phyloP scores from a whole-genome alignment of 257 asterid genomes.

The Solanum neorickii region DNA sequence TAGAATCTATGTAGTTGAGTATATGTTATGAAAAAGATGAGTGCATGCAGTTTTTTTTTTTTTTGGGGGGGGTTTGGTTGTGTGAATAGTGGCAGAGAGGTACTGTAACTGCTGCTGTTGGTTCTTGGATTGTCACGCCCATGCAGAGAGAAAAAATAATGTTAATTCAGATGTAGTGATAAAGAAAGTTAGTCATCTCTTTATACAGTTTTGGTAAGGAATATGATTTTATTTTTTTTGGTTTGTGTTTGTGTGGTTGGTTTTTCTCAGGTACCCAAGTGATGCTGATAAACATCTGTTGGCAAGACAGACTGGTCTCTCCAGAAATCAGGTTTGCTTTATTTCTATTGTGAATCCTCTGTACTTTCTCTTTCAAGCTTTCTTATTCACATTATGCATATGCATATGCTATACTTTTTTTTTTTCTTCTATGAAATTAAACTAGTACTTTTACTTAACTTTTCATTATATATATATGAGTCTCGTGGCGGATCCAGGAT shows the following conservation, averaged over 20 bases:
- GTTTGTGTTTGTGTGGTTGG: slow-evolving; percentile 10
- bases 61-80: slow-evolving; percentile 8
- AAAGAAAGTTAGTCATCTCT: slow-evolving; percentile 23
- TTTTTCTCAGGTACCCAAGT: slow-evolving; percentile 95
- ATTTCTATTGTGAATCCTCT: background rate
- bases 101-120: slow-evolving; percentile 10
- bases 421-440: slow-evolving; percentile 1
- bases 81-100: slow-evolving; percentile 13
- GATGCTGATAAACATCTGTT: slow-evolving; percentile 99
- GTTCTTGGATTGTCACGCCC: slow-evolving; percentile 62
- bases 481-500: no score
- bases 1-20: background rate
- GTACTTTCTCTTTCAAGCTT: background rate
- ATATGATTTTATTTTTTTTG: slow-evolving; percentile 39
- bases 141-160: slow-evolving; percentile 7
- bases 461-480: no score
- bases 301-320: slow-evolving; percentile 98
- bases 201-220: slow-evolving; percentile 28
- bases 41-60: slow-evolving; percentile 22
- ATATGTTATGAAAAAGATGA: background rate
- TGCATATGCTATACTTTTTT: background rate
- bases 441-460: background rate
- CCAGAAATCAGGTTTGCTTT: slow-evolving; percentile 73
- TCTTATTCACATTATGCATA: background rate
- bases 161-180: slow-evolving; percentile 3